Evolutionary conservation across 305 asterid genomes (phyloP), one percentile per base, ranked within the genome.

Genomic region (Plantago coronopus): DNA sequence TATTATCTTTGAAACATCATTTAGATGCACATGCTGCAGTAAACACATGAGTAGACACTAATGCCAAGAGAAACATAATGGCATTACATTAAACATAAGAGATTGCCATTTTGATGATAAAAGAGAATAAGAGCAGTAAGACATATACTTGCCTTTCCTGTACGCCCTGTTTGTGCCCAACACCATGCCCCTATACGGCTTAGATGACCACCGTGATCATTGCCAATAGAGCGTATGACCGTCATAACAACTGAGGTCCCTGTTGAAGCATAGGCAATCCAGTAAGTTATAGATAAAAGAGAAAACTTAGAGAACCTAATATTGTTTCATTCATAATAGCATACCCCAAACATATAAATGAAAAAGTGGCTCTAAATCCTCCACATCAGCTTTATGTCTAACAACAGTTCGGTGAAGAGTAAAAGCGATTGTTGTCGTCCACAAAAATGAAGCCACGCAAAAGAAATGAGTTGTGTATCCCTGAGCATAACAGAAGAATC

Each of bases 281-380:
- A 31, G 23, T 64, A 31, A 66, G 54, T 45, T 62, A 4, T 16
- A 57, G 58, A 48, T 11, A 64, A 13, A 48, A 67, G 55, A 21
- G 50, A 38, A 9, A 54, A 59, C 19, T 17, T 20, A 11, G 42
- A 31, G 16, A 18, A 61, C 27, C 59, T 16, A 63, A 40, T 19
- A 63, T 11, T 15, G 6, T 18, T 17, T 23, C 18, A 50, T 40
- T 42, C 8, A 15, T 16, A 65, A 42, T 44, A 61, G 54, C 81
- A 70, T 88, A 93, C 99, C 99, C 99, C 99, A 93, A 58, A 89
- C 97, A 67, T 83, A 93, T 76, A 93, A 76, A 75, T 93, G 99
- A 82, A 93, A 93, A 89, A 93, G 76, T 50, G 97, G 88, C 81
- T 89, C 99, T 72, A 93, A 81, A 78, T 93, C 99, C 78, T 93